Base-by-base conservation (phyloP, 2,329 filamentous ascomycete species). In the Pseudocercospora cruenta region DNA sequence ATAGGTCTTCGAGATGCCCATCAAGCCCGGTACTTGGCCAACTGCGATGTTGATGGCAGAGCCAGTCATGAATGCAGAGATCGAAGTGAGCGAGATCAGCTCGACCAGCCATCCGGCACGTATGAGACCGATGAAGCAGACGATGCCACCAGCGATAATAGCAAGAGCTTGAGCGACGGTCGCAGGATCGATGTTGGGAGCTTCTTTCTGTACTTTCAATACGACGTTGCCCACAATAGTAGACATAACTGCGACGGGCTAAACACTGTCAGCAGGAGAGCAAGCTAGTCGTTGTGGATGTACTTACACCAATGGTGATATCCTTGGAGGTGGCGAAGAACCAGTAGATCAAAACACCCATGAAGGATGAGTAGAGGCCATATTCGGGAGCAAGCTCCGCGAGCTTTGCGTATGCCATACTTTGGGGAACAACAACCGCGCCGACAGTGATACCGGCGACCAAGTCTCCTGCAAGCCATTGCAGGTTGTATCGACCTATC, bases 261-360 rank as follows among this genome's bases (percentile, higher is more conserved):
- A 69, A 22, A 53, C n/a, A 26, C 14, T 21, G 64, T 60, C 51
- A 73, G 69, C 62, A 51, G 36, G 39, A 47, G 9, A 26, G 31
- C 19, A 43, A 16, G 7, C 31, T 16, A 19, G 31, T 14, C 5
- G 43, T 21, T 26, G 1, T 21, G 1, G 58, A 72, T 43, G 14
- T 58, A 86, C 89, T 81, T 84, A 92, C 90, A 16, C 94, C 94
- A 64, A 98, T 98, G 9, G 94, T 97, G 75, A 99, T 98, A 79
- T 99, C 94, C 78, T 98, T 99, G 14, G 94, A 97, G 0, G 95
- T 99, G 36, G 94, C 95, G 75, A 98, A 98, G 76, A 97, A 91
- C 94, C 94, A 98, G 80, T 99, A 99, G 67, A 97, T 85, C 69
- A 97, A 79, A 16, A 96, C 94, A 59, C 94, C 95, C 86, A 97